These are phyloP conservation scores for Phytophthora ohioensis DNA, from an alignment of 352 stramenopile species.

Conservation along the genomic window DNA sequence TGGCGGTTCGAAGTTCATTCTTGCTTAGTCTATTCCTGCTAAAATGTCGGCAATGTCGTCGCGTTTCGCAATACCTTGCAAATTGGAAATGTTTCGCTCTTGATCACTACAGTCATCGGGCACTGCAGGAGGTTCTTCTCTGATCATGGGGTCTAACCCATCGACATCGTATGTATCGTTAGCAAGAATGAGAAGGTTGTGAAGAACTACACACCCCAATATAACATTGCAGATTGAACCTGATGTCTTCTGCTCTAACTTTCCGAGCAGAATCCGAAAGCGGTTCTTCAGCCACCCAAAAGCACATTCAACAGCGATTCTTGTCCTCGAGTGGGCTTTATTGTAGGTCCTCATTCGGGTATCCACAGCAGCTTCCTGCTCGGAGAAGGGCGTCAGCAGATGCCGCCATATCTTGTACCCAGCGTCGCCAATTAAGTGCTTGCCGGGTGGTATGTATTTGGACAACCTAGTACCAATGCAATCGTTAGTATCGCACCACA, in stretches of 20 bases:
- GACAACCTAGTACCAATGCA: background rate
- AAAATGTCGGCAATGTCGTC: constrained; percentile 15
- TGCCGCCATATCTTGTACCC: too few species aligned
- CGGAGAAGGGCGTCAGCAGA: too few species aligned
- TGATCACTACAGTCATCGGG: background rate
- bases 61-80: constrained; percentile 15
- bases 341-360: too few species aligned
- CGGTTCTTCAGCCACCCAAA: constrained; percentile 27
- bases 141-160: background rate
- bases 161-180: background rate
- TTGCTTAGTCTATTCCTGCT: too few species aligned
- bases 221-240: constrained; percentile 17
- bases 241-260: constrained; percentile 14
- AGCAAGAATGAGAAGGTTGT: constrained; percentile 17
- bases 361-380: too few species aligned
- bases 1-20: too few species aligned
- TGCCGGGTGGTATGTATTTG: constrained; percentile 4
- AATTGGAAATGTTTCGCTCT: background rate
- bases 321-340: background rate
- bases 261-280: constrained; percentile 14
- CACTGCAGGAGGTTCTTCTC: background rate
- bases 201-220: constrained; percentile 16
- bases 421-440: constrained; percentile 6
- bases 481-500: background rate
- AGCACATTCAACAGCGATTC: constrained; percentile 17